Evolutionary conservation across 148 eudicot species (phyloP).

Genomic region (Rhododendron williamsianum): DNA sequence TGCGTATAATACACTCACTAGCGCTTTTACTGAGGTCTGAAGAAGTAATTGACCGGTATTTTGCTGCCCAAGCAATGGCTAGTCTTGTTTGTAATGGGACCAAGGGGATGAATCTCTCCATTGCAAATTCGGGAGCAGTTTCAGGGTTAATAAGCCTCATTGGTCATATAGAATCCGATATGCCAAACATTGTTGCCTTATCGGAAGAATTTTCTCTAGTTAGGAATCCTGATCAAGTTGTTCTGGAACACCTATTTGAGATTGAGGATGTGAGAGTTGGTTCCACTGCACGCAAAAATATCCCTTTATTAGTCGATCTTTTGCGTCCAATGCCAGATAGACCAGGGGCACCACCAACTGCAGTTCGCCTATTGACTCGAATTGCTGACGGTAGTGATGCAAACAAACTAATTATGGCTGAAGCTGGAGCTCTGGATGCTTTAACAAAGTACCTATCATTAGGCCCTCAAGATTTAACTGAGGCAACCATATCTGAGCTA

Average conservation of each 20-base stretch:
- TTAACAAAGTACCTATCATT: conserved; percentile 69
- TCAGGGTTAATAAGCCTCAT: conserved; percentile 49
- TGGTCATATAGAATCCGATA: conserved; percentile 62
- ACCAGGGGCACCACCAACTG: conserved; percentile 61
- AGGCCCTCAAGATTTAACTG: conserved; percentile 69
- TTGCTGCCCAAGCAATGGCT: conserved; percentile 84
- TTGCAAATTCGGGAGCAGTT: conserved; percentile 75
- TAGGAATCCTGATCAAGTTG: conserved; percentile 59
- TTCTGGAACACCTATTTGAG: conserved; percentile 53
- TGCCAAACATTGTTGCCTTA: conserved; percentile 58
- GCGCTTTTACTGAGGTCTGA: conserved; percentile 60
- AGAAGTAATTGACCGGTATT: conserved; percentile 55
- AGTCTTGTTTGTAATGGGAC: conserved; percentile 56
- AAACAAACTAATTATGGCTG: conserved; percentile 71
- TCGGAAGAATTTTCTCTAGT: conserved; percentile 61
- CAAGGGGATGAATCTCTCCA: conserved; percentile 50
- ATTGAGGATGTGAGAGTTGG: conserved; percentile 70
- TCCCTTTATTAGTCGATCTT: conserved; percentile 74
- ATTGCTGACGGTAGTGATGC: conserved; percentile 65
- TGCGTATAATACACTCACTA: conserved; percentile 55
- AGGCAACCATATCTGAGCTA: conserved; percentile 57
- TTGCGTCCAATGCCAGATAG: conserved; percentile 81
- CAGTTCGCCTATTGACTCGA: conserved; percentile 52
- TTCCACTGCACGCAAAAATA: conserved; percentile 58
- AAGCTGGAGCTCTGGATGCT: conserved; percentile 86